Evolutionary conservation across 2,329 filamentous ascomycete genomes (phyloP).

Genomic region (Colletotrichum eremochloae): DNA sequence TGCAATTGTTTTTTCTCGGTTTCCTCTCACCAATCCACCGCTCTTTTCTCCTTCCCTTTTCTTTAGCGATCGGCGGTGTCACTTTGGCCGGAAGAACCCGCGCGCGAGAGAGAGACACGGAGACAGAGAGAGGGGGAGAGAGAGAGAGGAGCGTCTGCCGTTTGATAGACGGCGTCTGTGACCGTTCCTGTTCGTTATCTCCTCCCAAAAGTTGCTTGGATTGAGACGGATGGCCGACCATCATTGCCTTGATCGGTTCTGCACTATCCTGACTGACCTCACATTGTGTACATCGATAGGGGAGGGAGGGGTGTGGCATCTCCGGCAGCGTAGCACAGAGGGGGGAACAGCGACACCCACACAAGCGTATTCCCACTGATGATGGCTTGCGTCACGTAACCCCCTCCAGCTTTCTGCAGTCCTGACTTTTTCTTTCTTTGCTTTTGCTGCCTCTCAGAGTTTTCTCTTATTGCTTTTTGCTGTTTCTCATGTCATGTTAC

Average conservation of each 20-base stretch:
- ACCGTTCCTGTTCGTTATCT: background rate
- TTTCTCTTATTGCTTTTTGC: background rate
- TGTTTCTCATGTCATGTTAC: background rate
- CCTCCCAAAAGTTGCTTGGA: background rate
- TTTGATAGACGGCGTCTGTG: background rate
- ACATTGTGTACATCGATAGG: background rate
- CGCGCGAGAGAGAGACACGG: no score
- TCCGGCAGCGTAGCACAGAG: slow-evolving; percentile 12
- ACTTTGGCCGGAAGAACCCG: background rate
- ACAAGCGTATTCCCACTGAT: slow-evolving; percentile 37
- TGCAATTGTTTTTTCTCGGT: background rate
- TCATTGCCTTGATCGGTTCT: slow-evolving; percentile 19
- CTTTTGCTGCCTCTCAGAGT: background rate
- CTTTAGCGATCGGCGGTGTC: slow-evolving; percentile 1
- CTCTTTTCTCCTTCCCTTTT: background rate
- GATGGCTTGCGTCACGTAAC: slow-evolving; percentile 41
- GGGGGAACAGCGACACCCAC: slow-evolving; percentile 23
- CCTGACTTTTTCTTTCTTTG: background rate
- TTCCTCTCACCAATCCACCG: background rate
- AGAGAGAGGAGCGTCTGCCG: background rate
- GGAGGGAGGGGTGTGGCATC: background rate
- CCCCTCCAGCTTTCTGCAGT: slow-evolving; percentile 9
- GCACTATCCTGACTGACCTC: slow-evolving; percentile 6
- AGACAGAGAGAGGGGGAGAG: no score
- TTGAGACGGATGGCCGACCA: background rate